A percentile compares a stretch with the other conserved stretches of the same genome.
Evolutionary conservation across 805 yeast species (phyloP).

Genomic region (Kluyveromyces wickerhamii): DNA sequence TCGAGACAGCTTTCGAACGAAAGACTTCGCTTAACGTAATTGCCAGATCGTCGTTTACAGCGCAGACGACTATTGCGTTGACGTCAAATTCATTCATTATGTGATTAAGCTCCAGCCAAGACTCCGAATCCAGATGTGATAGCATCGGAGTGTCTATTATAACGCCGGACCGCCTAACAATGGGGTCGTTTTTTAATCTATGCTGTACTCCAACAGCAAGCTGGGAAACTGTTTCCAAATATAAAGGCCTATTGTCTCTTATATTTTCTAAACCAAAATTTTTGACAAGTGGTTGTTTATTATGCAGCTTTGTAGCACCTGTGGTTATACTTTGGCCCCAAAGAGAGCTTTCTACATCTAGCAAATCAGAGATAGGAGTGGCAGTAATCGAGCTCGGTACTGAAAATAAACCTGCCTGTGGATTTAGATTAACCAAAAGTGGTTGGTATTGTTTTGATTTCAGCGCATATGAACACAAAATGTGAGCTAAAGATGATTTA

Average conservation of each 20-base stretch:
- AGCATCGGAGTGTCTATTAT: slow-evolving; percentile 27
- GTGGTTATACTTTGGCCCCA: slow-evolving; percentile 77
- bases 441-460: slow-evolving; percentile 61
- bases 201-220: slow-evolving; percentile 40
- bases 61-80: slow-evolving; percentile 18
- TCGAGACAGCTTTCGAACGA: slow-evolving; percentile 17
- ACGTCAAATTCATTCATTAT: slow-evolving; percentile 17
- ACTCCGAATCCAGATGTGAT: slow-evolving; percentile 13
- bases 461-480: slow-evolving; percentile 65
- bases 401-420: slow-evolving; percentile 58
- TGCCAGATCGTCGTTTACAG: slow-evolving; percentile 11
- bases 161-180: slow-evolving; percentile 28
- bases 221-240: slow-evolving; percentile 40
- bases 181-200: slow-evolving; percentile 21
- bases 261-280: slow-evolving; percentile 64
- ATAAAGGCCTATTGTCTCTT: slow-evolving; percentile 43
- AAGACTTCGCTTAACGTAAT: slow-evolving; percentile 14
- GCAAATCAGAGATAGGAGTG: slow-evolving; percentile 68
- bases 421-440: slow-evolving; percentile 70
- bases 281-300: slow-evolving; percentile 85
- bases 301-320: slow-evolving; percentile 68
- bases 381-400: slow-evolving; percentile 84
- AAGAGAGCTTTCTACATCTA: slow-evolving; percentile 61
- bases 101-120: slow-evolving; percentile 12
- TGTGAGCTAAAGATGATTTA: slow-evolving; percentile 66